phyloP scores from a whole-genome alignment of 768 basidiomycete genomes.

The Termitomyces sp. region DNA sequence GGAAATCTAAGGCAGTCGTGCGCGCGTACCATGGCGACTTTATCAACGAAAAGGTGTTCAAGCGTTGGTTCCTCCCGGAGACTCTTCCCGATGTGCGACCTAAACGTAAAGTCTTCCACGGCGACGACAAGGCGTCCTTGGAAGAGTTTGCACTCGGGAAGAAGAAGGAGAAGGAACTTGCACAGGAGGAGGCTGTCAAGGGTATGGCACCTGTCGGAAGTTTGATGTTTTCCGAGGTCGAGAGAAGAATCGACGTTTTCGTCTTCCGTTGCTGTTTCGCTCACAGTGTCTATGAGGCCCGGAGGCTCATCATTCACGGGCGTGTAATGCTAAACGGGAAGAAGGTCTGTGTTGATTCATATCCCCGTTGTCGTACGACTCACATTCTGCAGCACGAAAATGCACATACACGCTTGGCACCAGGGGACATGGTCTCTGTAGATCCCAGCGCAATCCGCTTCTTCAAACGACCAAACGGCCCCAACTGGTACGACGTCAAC shows the following conservation, averaged over 20 bases:
- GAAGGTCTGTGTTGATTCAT: conserved; percentile 47
- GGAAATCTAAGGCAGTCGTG: conserved; percentile 80
- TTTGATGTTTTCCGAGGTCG: conserved; percentile 94
- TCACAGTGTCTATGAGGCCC: conserved; percentile 85
- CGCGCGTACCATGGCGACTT: conserved; percentile 96
- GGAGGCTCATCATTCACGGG: conserved; percentile 82
- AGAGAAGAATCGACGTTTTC: conserved; percentile 89
- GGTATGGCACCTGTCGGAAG: conserved; percentile 88
- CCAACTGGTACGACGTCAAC: conserved; percentile 32
- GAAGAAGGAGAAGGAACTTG: conserved; percentile 43
- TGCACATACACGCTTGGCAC: conserved; percentile 84
- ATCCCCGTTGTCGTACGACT: not conserved
- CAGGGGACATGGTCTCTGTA: conserved; percentile 93
- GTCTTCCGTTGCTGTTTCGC: conserved; percentile 88
- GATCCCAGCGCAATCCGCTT: conserved; percentile 79
- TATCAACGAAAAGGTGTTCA: conserved; percentile 90
- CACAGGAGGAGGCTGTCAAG: conserved; percentile 51
- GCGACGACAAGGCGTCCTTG: conserved; percentile 43
- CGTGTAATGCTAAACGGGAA: conserved; percentile 87
- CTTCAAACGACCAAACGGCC: conserved; percentile 39
- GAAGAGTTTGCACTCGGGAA: conserved; percentile 60
- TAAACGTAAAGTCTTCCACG: conserved; percentile 35
- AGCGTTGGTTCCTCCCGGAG: conserved; percentile 89
- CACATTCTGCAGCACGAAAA: conserved; percentile 60
- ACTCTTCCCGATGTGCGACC: conserved; percentile 84